These are phyloP conservation scores for Candida cerambycidarum DNA, from an alignment of 805 yeast genomes.

Conservation along the genomic window DNA sequence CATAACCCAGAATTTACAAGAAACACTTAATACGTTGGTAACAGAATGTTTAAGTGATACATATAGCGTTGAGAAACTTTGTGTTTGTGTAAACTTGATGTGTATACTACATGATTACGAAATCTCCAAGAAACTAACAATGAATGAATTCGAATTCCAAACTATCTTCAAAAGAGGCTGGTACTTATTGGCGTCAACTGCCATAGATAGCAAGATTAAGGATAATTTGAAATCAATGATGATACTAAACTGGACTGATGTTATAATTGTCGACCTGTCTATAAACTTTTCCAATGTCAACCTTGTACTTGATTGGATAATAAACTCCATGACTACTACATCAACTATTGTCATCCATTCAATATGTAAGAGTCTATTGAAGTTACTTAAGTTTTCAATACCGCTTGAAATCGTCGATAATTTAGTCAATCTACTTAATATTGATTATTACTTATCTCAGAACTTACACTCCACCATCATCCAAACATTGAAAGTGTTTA, in stretches of 20 bases:
- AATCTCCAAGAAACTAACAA: conserved; percentile 21
- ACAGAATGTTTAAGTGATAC: conserved; percentile 1
- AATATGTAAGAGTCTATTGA: conserved; percentile 15
- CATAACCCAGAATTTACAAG: conserved; percentile 4
- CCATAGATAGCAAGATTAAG: conserved; percentile 1
- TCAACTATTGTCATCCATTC: conserved; percentile 22
- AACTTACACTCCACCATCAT: conserved; percentile 2
- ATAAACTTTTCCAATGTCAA: conserved; percentile 27
- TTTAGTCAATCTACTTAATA: conserved; percentile 9
- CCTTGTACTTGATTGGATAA: conserved; percentile 17
- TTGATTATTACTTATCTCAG: conserved; percentile 9
- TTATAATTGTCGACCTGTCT: conserved; percentile 24
- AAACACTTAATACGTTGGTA: neutral
- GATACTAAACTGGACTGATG: conserved; percentile 30
- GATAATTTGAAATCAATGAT: conserved; percentile 28
- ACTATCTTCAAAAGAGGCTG: conserved; percentile 30
- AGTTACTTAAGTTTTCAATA: conserved; percentile 9
- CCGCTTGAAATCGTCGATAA: conserved; percentile 9
- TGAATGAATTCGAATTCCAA: conserved; percentile 29
- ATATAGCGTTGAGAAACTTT: neutral
- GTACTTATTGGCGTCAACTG: conserved; percentile 19
- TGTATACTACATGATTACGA: conserved; percentile 39
- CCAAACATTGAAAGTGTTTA: conserved; percentile 4
- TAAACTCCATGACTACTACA: conserved; percentile 7
- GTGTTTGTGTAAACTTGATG: conserved; percentile 29